Evolutionary conservation across 2,329 filamentous ascomycete species (phyloP).

Genomic region (Penicillium sp.): DNA sequence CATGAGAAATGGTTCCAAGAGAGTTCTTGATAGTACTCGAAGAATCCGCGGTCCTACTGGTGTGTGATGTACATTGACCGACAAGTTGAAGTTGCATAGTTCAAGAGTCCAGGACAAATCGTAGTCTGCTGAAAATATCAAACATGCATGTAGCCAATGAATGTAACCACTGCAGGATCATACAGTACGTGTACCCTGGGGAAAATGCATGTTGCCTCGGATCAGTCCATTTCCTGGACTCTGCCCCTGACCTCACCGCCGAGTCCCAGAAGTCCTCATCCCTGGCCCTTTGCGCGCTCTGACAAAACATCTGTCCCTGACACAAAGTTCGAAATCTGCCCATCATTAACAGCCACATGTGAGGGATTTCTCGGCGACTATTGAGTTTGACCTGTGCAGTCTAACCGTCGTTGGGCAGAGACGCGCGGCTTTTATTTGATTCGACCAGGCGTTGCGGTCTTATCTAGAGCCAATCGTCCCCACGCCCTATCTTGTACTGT

Average conservation of each 20-base stretch:
- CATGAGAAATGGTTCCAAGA: not conserved
- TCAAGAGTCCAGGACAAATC: no score
- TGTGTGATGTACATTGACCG: not conserved
- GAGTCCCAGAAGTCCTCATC: not conserved
- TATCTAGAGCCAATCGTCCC: constrained; percentile 1
- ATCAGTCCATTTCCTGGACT: not conserved
- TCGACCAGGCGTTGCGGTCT: not conserved
- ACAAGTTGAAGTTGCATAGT: no score
- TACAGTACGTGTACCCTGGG: no score
- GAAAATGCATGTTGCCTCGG: no score
- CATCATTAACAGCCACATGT: not conserved
- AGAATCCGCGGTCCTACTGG: no score
- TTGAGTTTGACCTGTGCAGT: not conserved
- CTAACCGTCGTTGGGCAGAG: not conserved
- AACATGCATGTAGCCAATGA: no score
- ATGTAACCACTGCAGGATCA: no score
- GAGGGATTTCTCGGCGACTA: not conserved
- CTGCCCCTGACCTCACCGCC: not conserved
- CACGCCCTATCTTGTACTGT: not conserved
- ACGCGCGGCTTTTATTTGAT: constrained; percentile 5
- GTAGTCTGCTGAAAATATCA: no score
- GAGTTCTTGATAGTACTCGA: not conserved
- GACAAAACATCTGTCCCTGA: not conserved
- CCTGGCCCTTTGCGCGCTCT: not conserved
- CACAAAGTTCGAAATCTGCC: not conserved